Evolutionary conservation across 192 early-diverging fungal genomes (phyloP), one percentile per base, ranked within the genome.

Genomic region (Gorgonomyces haynaldii): DNA sequence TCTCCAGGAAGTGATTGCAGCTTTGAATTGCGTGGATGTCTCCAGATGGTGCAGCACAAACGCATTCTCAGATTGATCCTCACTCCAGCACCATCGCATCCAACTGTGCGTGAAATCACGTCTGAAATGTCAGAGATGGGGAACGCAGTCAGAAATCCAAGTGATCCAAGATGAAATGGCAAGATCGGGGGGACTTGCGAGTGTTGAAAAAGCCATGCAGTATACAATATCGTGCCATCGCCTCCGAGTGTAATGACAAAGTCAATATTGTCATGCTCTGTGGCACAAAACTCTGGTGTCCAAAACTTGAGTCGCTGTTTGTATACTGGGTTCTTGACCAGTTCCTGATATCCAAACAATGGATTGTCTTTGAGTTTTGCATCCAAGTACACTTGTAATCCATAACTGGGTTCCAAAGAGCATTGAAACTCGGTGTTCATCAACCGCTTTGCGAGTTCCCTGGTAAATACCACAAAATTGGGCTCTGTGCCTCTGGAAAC

Each of bases 231-330:
- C 0, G 92, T 98, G 28, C 91, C 92, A 70, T 98, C 91, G 17
- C 92, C 94, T 30, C 92, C 92, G 56, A 98, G 79, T 56, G 90
- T 96, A 30, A 96, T 70, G 15, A 88, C 78, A 67, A 95, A 82
- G 55, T 91, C 89, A 60, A 47, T 87, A 79, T 67, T 86, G 78
- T 37, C 88, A 78, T 44, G 83, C 10, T 61, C 39, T 2, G 42
- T 16, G 8, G 57, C 58, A 40, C 62, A 64, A 2, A 64, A 45
- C 24, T 64, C 52, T 13, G 57, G 46, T 4, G 35, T 45, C 62
- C 62, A 64, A 26, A 60, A 60, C 29, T 22, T 16, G 10, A 62
- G 21, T 16, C 22, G 16, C 7, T 17, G 12, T 13, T 12, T 47
- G 36, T 62, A 62, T 28, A 46, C 35, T 12, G 60, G 60, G 24